These are phyloP conservation scores for Glycine tomentella DNA, from an alignment of 306 rosid genomes.

Conservation along the genomic window DNA sequence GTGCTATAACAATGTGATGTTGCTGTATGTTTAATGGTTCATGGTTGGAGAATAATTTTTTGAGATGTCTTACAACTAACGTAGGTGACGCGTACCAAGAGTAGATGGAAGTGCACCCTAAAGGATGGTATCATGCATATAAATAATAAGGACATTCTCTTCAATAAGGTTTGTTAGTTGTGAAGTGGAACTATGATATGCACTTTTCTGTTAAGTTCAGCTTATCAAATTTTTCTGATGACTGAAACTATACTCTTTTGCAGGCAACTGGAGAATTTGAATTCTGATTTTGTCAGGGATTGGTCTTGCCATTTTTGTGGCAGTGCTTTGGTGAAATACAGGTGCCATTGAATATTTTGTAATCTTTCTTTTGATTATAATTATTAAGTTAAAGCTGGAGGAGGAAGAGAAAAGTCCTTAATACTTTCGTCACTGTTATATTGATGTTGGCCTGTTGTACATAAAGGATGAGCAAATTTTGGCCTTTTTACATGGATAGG, in stretches of 20 bases:
- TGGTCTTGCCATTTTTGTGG: constrained; percentile 40
- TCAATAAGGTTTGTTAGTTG: constrained; percentile 69
- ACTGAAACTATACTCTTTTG: constrained; percentile 37
- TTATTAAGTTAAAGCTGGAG: constrained; percentile 57
- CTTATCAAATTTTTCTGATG: constrained; percentile 20
- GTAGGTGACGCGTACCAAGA: constrained; percentile 92
- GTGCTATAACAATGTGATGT: constrained; percentile 14
- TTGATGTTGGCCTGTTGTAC: constrained; percentile 76
- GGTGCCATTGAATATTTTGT: constrained; percentile 52
- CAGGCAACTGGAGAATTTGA: constrained; percentile 93
- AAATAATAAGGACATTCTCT: constrained; percentile 87
- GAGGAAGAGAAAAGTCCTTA: constrained; percentile 60
- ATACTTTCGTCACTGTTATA: constrained; percentile 54
- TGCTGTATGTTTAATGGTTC: background rate
- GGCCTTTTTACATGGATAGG: constrained; percentile 58
- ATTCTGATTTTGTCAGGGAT: constrained; percentile 65
- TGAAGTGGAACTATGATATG: constrained; percentile 10
- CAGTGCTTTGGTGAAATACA: constrained; percentile 45
- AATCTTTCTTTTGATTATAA: constrained; percentile 56
- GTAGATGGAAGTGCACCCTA: constrained; percentile 89
- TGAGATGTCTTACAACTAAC: constrained; percentile 23
- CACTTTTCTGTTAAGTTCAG: constrained; percentile 8
- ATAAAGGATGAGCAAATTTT: constrained; percentile 68
- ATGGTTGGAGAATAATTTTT: constrained; percentile 6
- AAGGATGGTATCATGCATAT: constrained; percentile 96